These are phyloP conservation scores for Neoarthrinium moseri DNA, from an alignment of 2,329 filamentous ascomycete genomes.

Conservation along the genomic window DNA sequence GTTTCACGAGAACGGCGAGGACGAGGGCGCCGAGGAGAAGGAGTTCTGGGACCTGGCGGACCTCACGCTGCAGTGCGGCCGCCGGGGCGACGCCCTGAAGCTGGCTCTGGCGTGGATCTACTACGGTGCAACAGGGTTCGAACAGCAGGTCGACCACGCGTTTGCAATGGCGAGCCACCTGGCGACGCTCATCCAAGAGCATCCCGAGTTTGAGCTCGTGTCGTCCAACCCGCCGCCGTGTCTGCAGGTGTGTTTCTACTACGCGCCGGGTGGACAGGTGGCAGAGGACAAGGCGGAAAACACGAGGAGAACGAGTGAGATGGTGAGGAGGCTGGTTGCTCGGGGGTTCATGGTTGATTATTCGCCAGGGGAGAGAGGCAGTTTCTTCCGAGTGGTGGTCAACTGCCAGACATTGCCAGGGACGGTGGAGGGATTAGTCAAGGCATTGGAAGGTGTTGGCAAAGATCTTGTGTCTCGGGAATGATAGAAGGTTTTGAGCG, in stretches of 20 bases:
- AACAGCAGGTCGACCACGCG: conserved; percentile 65
- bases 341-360: conserved; percentile 62
- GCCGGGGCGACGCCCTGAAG: conserved; percentile 82
- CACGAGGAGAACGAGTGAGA: conserved; percentile 46
- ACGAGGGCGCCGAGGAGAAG: conserved; percentile 30
- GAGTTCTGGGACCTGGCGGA: conserved; percentile 90
- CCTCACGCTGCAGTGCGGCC: conserved; percentile 88
- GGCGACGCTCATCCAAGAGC: conserved; percentile 54
- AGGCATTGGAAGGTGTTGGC: conserved; percentile 24
- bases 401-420: conserved; percentile 53
- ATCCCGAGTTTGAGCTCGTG: conserved; percentile 66
- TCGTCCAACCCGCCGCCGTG: conserved; percentile 79
- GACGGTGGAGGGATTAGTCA: conserved; percentile 41
- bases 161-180: conserved; percentile 72
- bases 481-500: not conserved
- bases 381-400: conserved; percentile 60
- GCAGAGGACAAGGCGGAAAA: conserved; percentile 41
- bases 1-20: conserved; percentile 59
- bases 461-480: conserved; percentile 16
- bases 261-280: conserved; percentile 58
- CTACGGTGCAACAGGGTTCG: conserved; percentile 77
- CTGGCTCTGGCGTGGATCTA: conserved; percentile 87
- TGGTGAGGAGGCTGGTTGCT: conserved; percentile 45
- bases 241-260: conserved; percentile 94
- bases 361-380: conserved; percentile 54